A percentile compares a stretch with the other conserved stretches of the same genome.
phyloP scores from a whole-genome alignment of 2,329 filamentous ascomycete species.

The Ascochyta pisi region DNA sequence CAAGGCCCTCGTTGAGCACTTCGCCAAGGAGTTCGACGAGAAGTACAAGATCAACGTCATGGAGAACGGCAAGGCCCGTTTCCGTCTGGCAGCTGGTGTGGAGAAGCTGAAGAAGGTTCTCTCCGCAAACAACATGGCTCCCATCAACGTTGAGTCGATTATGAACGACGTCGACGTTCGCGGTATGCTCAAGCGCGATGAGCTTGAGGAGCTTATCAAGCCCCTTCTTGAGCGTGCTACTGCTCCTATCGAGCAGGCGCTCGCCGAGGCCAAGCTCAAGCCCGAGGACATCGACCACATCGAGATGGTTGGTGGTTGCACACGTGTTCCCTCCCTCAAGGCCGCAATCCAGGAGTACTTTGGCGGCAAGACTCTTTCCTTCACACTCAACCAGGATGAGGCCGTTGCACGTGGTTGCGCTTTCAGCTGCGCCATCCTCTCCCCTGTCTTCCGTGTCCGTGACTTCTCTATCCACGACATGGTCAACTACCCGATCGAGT shows the following conservation, averaged over 20 bases:
- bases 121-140: constrained; percentile 90
- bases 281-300: constrained; percentile 91
- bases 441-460: constrained; percentile 96
- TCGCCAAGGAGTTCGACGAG: constrained; percentile 93
- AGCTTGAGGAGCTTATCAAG: constrained; percentile 89
- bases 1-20: constrained; percentile 91
- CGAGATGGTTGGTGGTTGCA: constrained; percentile 93
- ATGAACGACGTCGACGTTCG: constrained; percentile 98
- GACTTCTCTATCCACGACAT: constrained; percentile 98
- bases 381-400: constrained; percentile 98
- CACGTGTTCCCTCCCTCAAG: constrained; percentile 93
- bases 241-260: constrained; percentile 82
- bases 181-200: constrained; percentile 88
- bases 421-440: constrained; percentile 97
- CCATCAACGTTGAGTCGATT: constrained; percentile 94
- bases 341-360: constrained; percentile 89
- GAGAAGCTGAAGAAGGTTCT: constrained; percentile 99
- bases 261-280: constrained; percentile 90
- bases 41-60: constrained; percentile 98
- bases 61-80: constrained; percentile 85
- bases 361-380: constrained; percentile 84
- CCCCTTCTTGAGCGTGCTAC: constrained; percentile 78
- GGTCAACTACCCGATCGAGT: constrained; percentile 97
- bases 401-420: constrained; percentile 94
- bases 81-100: constrained; percentile 84